Conservation (phyloP, 2,329 filamentous ascomycete genomes). For the Herpotrichia juniperi region DNA sequence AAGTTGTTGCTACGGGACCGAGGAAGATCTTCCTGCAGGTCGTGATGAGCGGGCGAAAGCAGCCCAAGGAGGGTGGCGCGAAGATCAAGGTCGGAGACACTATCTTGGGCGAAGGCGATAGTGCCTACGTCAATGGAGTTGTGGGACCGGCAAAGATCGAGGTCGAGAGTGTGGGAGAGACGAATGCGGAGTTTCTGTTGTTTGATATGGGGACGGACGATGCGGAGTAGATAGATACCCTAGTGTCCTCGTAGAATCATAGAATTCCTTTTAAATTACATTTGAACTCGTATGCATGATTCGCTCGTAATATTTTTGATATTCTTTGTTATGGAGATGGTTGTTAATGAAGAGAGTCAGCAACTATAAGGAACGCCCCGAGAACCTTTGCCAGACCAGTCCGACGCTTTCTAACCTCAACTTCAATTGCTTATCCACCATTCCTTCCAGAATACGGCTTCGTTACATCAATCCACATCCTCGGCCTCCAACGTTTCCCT, state of each 20-base stretch:
- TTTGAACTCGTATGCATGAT: too few relatives aligned
- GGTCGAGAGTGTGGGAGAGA: slow-evolving; percentile 55
- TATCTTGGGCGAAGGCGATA: slow-evolving; percentile 77
- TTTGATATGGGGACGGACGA: slow-evolving; percentile 53
- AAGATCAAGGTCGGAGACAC: slow-evolving; percentile 73
- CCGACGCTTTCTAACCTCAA: too few relatives aligned
- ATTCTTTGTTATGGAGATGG: too few relatives aligned
- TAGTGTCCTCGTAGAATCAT: too few relatives aligned
- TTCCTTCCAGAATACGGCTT: too few relatives aligned
- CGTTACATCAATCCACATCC: too few relatives aligned
- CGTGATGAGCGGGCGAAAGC: slow-evolving; percentile 65
- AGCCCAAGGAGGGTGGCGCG: slow-evolving; percentile 71
- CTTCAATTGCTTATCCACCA: too few relatives aligned
- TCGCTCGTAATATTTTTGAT: too few relatives aligned
- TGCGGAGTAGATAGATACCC: neutral
- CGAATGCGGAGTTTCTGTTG: slow-evolving; percentile 54
- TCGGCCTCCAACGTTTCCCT: too few relatives aligned
- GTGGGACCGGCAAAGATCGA: slow-evolving; percentile 51
- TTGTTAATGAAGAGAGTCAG: too few relatives aligned
- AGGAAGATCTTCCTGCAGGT: slow-evolving; percentile 81
- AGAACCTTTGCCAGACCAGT: too few relatives aligned
- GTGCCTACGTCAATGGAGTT: slow-evolving; percentile 70
- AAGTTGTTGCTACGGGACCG: slow-evolving; percentile 67
- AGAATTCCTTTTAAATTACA: neutral
- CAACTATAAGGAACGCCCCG: too few relatives aligned